A percentile compares a stretch with the other conserved stretches of the same genome.
Conservation (phyloP, 805 yeast species). For the Komagataella mondaviorum region DNA sequence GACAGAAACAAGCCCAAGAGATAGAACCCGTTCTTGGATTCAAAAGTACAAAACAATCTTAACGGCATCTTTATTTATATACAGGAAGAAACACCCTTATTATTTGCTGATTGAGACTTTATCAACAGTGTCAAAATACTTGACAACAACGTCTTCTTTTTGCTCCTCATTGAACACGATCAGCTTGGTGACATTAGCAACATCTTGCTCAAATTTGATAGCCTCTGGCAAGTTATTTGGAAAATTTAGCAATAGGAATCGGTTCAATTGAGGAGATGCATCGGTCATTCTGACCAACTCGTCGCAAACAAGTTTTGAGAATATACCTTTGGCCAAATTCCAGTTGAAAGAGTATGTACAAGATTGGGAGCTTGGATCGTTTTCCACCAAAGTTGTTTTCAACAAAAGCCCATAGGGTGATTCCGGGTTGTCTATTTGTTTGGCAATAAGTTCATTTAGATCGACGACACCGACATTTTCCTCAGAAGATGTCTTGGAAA, state of each 20-base stretch:
- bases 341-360: constrained; percentile 16
- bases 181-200: constrained; percentile 32
- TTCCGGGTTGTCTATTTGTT: constrained; percentile 26
- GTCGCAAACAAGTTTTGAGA: constrained; percentile 35
- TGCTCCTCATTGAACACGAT: constrained; percentile 18
- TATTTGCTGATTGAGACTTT: constrained; percentile 20
- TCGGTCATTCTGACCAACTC: constrained; percentile 12
- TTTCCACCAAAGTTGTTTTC: constrained; percentile 22
- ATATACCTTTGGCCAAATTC: constrained; percentile 26
- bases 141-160: constrained; percentile 31
- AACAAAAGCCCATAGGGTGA: constrained; percentile 40
- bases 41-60: constrained; percentile 4
- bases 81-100: not conserved
- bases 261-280: constrained; percentile 22
- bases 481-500: constrained; percentile 5
- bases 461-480: constrained; percentile 28
- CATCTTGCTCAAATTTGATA: constrained; percentile 59
- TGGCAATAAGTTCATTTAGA: constrained; percentile 31
- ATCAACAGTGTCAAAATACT: constrained; percentile 55
- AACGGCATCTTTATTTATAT: not conserved
- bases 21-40: constrained; percentile 1
- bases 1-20: constrained; percentile 8
- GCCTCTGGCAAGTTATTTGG: constrained; percentile 56
- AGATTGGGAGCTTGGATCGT: constrained; percentile 14
- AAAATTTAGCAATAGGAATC: constrained; percentile 39